Percentiles rank a stretch among this genome's conserved stretches.
phyloP scores from a whole-genome alignment of 2,329 filamentous ascomycete genomes.

The Hymenotorrendiella dingleyae region DNA sequence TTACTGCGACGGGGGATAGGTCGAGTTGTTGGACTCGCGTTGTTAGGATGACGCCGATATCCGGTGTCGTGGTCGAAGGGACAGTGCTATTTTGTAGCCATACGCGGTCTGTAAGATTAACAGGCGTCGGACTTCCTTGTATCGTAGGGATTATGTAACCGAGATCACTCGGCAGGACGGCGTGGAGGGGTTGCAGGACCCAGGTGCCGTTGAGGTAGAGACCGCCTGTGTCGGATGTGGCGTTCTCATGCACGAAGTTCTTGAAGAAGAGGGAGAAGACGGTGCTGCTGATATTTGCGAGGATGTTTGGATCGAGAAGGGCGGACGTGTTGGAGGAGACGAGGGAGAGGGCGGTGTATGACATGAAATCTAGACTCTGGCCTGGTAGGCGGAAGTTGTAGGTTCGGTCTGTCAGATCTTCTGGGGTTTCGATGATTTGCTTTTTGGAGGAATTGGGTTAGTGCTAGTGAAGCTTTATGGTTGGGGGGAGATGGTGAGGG shows the following conservation, averaged over 20 bases:
- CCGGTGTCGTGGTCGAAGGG: neutral
- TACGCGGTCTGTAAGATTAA: too few relatives aligned
- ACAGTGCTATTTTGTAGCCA: constrained; percentile 5
- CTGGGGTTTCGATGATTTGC: neutral
- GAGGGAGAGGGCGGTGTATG: constrained; percentile 7
- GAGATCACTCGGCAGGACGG: constrained; percentile 7
- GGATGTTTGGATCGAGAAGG: constrained; percentile 4
- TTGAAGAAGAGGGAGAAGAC: constrained; percentile 15
- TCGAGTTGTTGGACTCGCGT: constrained; percentile 6
- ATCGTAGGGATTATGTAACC: too few relatives aligned
- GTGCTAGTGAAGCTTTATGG: too few relatives aligned
- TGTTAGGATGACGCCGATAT: neutral
- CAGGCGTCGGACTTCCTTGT: too few relatives aligned
- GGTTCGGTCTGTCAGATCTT: constrained; percentile 10
- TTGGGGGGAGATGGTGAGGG: too few relatives aligned
- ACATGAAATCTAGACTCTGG: constrained; percentile 14
- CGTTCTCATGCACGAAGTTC: constrained; percentile 8
- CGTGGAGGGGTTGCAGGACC: constrained; percentile 6
- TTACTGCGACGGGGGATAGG: constrained; percentile 6
- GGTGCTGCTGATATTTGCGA: constrained; percentile 7
- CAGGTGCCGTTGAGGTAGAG: constrained; percentile 10
- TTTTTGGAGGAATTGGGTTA: too few relatives aligned
- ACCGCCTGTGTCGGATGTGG: neutral
- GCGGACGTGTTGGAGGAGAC: constrained; percentile 3
- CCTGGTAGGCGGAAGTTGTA: constrained; percentile 14